Percentiles rank a stretch among this genome's conserved stretches.
These are phyloP conservation scores for Phytophthora pinifolia DNA, from an alignment of 352 stramenopile species.

Conservation along the genomic window DNA sequence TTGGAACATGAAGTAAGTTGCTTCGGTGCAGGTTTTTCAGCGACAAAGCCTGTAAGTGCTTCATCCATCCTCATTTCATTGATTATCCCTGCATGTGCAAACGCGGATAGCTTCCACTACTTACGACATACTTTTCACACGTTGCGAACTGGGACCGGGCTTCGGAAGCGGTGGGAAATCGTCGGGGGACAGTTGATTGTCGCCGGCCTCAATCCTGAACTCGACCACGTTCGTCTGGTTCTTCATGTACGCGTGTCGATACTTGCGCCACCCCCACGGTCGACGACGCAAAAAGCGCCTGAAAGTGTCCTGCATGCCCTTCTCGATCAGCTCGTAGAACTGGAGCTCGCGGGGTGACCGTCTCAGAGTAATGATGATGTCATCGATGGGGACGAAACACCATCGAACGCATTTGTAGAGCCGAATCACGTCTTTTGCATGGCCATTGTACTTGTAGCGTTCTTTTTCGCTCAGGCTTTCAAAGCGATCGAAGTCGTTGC, in stretches of 20 bases:
- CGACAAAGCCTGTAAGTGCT: too few species aligned
- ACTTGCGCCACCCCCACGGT: constrained; percentile 34
- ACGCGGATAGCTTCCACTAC: not conserved
- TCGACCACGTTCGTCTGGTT: constrained; percentile 48
- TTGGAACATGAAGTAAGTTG: too few species aligned
- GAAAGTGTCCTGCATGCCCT: constrained; percentile 29
- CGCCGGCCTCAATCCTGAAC: constrained; percentile 64
- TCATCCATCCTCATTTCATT: too few species aligned
- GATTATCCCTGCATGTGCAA: not conserved
- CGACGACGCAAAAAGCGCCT: constrained; percentile 27
- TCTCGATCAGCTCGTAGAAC: constrained; percentile 63
- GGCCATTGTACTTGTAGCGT: constrained; percentile 30
- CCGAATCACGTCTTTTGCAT: constrained; percentile 40
- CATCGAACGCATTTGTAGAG: constrained; percentile 68
- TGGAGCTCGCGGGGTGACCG: constrained; percentile 40
- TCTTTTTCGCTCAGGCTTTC: constrained; percentile 2
- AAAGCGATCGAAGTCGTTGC: constrained; percentile 22
- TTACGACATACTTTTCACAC: constrained; percentile 9
- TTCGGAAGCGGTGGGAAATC: constrained; percentile 14
- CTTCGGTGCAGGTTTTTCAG: too few species aligned
- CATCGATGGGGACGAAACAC: constrained; percentile 56
- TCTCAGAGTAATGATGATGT: constrained; percentile 56
- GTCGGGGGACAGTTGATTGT: constrained; percentile 32
- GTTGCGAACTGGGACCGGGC: constrained; percentile 4
- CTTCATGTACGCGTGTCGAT: constrained; percentile 29